These are phyloP conservation scores for Diutina mesorugosa DNA, from an alignment of 1,139 yeast genomes.

Conservation along the genomic window DNA sequence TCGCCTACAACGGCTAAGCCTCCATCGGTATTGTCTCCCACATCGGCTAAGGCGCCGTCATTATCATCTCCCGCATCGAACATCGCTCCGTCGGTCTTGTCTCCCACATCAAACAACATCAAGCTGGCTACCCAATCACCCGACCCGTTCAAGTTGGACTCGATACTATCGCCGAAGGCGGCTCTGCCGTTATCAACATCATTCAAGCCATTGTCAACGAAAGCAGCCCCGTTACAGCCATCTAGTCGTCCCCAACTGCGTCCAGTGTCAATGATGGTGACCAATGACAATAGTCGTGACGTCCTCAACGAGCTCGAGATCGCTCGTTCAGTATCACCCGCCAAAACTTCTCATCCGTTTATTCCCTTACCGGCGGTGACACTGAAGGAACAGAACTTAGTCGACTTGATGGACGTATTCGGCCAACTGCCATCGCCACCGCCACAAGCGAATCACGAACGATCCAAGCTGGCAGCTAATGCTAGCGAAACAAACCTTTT, in stretches of 20 bases:
- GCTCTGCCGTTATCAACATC: neutral
- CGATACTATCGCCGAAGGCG: neutral
- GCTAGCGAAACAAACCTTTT: neutral
- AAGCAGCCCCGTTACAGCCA: neutral
- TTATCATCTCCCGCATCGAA: neutral
- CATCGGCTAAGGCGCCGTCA: too few relatives aligned
- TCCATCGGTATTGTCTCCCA: too few relatives aligned
- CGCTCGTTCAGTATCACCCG: neutral
- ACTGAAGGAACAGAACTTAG: neutral
- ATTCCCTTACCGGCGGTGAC: neutral
- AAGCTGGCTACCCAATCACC: neutral
- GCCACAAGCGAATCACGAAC: neutral
- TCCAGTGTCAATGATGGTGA: neutral
- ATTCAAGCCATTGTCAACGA: neutral
- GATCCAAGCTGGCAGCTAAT: neutral
- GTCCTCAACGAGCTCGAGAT: neutral
- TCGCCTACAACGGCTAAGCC: too few relatives aligned
- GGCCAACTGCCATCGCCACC: neutral
- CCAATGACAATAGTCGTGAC: neutral
- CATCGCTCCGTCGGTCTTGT: neutral
- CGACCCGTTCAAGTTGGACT: neutral
- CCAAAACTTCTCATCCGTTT: neutral
- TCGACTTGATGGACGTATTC: neutral
- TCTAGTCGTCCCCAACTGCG: neutral
- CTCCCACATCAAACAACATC: neutral